Base-by-base conservation (phyloP, 2,329 filamentous ascomycete species). In the Xylaria sp. region DNA sequence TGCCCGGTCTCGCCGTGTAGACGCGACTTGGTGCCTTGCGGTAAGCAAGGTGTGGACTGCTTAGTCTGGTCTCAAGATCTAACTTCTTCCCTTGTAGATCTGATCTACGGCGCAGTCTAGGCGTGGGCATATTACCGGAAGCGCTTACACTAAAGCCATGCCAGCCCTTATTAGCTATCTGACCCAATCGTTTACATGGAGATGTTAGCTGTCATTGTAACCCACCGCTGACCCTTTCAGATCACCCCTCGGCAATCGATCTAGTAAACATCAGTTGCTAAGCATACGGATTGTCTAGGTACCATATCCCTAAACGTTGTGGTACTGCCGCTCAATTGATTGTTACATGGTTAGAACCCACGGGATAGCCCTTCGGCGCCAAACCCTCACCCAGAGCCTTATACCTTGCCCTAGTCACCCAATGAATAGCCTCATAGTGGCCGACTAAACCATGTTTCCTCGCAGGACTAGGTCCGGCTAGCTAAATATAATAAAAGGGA, bases 61-160 rank as follows among this genome's bases (percentile, higher is more conserved):
- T 36, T 36, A 11, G 34, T 36, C 34, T 11, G 34, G 8, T 36
- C 2, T 36, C 12, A 21, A 9, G 32, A 60, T 67, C 39, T 11
- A 55, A 53, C 27, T 14, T 65, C 56, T 21, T 30, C 11, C 19
- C n/a, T 36, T 21, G 34, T 48, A 39, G 53, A 65, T 62, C 66
- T 45, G 62, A 62, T 62, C 57, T 59, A 58, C 53, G 12, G 6
- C 4, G 36, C 30, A 39, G 17, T n/a, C 19, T 27, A 12, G 53
- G 62, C 34, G 5, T 17, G 9, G 42, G 30, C 21, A 36, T 64
- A 24, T 19, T 42, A 14, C 34, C 4, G 11, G 5, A 24, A 34
- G 34, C 51, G 14, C 12, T 11, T 17, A 47, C 17, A 8, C n/a
- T 19, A 9, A 47, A 17, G 30, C 7, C 1, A 61, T 5, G 24